Base-by-base conservation (phyloP, 208 protist species). In the Leptomonas seymouri region DNA sequence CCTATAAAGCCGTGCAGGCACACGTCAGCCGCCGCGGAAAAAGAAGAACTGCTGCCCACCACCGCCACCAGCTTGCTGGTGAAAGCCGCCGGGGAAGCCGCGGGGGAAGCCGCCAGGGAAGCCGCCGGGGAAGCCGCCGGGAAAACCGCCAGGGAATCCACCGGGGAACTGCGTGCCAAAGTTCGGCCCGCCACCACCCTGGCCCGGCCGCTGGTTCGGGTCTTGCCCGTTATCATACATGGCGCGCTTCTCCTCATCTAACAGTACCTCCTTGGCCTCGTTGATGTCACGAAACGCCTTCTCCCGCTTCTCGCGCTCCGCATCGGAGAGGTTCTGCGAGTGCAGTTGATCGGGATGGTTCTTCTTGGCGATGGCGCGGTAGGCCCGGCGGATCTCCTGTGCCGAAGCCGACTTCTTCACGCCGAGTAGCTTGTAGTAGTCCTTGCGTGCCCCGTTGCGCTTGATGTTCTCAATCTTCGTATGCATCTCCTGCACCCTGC, bases 361-460 rank as follows among this genome's bases (percentile, higher is more conserved):
- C 56, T 81, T 81, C 67, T 93, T 95, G 14, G 95, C 90, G 9
- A 97, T 82, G 31, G 93, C 90, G 34, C 91, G 87, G 74, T 97
- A 98, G 12, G 91, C 95, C 21, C 90, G 90, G 15, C 89, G 94
- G 23, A 98, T 97, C 44, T 97, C 91, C 55, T 88, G 49, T 34
- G 72, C 34, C 23, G 74, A 75, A 11, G 95, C 90, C 12, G 82
- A 89, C 71, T 93, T 97, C 61, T 85, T 81, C 20, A 98, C 76
- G 6, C 87, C 93, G n/a, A 98, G 69, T 39, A 97, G 91, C 67
- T 94, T 94, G 80, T 98, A 98, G 64, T 97, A 97, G 66, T 98
- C 90, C 69, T 97, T 97, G 27, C 94, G 77, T 3, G 74, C 50
- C 4, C 65, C 84, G 18, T 39, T 65, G 11, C 84, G 81, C 58